A percentile compares a stretch with the other conserved stretches of the same genome.
Conservation (phyloP, 2,329 filamentous ascomycete genomes). For the Fusarium agapanthi region DNA sequence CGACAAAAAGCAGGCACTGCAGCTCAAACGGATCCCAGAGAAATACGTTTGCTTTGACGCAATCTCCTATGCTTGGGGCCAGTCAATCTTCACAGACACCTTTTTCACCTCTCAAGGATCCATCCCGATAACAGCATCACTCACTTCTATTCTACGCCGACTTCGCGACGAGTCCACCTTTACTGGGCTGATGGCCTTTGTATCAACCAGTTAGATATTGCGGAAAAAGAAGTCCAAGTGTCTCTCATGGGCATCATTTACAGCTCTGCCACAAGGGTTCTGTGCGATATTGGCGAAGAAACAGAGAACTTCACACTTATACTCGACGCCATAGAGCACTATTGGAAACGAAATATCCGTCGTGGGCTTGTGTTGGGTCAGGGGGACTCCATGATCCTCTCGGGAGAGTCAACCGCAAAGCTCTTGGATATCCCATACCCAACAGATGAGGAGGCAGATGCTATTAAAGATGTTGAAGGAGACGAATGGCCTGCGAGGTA, state of each 20-base stretch:
- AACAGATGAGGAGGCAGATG: background rate
- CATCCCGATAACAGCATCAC: slow-evolving; percentile 4
- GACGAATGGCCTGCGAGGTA: background rate
- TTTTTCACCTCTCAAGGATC: background rate
- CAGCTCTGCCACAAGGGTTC: background rate
- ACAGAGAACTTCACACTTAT: background rate
- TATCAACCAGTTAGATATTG: background rate
- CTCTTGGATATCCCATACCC: background rate
- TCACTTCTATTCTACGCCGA: slow-evolving; percentile 1
- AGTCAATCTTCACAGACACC: background rate
- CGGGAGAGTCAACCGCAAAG: background rate
- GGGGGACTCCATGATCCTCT: background rate
- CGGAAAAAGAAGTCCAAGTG: background rate
- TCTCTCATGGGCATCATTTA: slow-evolving; percentile 12
- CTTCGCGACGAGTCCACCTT: background rate
- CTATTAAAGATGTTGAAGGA: background rate
- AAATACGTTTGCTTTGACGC: background rate
- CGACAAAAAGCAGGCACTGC: background rate
- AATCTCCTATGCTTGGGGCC: slow-evolving; percentile 15
- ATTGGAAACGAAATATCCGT: slow-evolving; percentile 7
- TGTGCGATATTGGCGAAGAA: slow-evolving; percentile 2
- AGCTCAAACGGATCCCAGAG: accelerated
- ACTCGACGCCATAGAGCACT: background rate
- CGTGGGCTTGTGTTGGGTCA: background rate
- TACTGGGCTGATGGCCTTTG: slow-evolving; percentile 15